Evolutionary conservation across 2,329 filamentous ascomycete species (phyloP).

Genomic region (Pseudonectria foliicola): DNA sequence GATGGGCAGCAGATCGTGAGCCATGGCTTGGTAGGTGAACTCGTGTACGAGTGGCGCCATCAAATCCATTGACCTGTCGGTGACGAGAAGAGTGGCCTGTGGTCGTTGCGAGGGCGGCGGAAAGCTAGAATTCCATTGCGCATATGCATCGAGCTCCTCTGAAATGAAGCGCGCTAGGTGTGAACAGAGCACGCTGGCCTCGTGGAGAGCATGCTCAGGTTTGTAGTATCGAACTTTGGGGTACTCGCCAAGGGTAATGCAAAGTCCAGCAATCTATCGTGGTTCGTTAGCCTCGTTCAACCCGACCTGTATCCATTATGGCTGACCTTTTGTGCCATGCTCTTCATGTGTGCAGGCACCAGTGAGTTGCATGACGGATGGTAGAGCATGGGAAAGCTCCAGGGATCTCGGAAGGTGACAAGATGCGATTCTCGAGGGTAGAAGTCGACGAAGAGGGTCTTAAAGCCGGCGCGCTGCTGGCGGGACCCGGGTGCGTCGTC

Average conservation of each 20-base stretch:
- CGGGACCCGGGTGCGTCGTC: conserved; percentile 63
- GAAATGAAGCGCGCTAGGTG: conserved; percentile 89
- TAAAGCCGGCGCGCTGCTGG: conserved; percentile 71
- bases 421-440: conserved; percentile 87
- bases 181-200: conserved; percentile 79
- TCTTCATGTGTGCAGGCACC: conserved; percentile 75
- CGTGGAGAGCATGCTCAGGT: conserved; percentile 67
- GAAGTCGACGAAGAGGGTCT: conserved; percentile 80
- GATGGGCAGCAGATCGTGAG: conserved; percentile 83
- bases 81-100: conserved; percentile 75
- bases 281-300: conserved; percentile 1
- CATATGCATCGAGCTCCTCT: conserved; percentile 83
- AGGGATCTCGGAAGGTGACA: conserved; percentile 86
- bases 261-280: conserved; percentile 51
- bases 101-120: conserved; percentile 73
- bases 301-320: background rate
- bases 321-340: conserved; percentile 76
- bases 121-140: conserved; percentile 75
- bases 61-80: conserved; percentile 89
- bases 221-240: conserved; percentile 88
- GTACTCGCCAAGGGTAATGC: conserved; percentile 87
- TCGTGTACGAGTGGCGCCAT: conserved; percentile 85
- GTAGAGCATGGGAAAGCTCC: conserved; percentile 89
- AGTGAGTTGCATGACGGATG: conserved; percentile 84
- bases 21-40: conserved; percentile 98